Evolutionary conservation across 2,329 filamentous ascomycete species (phyloP), one percentile per base, ranked within the genome.

Genomic region (Phyllosticta citrichinensis): DNA sequence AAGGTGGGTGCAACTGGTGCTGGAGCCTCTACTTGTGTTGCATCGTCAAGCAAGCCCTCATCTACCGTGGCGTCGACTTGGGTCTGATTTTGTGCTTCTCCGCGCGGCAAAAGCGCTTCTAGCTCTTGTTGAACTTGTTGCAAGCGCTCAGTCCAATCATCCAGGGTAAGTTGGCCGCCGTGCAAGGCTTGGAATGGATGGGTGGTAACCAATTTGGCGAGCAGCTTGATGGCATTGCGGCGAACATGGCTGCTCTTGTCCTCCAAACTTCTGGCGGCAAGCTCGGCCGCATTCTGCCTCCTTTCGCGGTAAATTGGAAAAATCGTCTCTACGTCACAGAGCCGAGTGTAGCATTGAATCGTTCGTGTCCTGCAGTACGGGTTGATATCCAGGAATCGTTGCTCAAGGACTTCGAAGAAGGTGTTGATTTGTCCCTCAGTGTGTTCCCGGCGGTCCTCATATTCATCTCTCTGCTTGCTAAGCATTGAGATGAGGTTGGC

Each of bases 191-290:
- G 91, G 68, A 97, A 99, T 1, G 94, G 94, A 72, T 99, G 94
- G 0, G 92, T 97, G 64, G 92, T 91, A 67, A 99, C 90, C 6
- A 99, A 79, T 52, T 88, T 88, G 5, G 87, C 89, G 1, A 99
- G 81, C 6, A 99, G 78, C 74, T 96, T 97, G 72, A 99, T 94
- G 2, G 94, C 92, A 71, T 97, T 97, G 62, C 92, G 84, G 64
- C 94, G 84, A 33, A 99, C 94, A 68, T 97, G 96, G 75, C 94
- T 99, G 76, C 93, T 97, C 80, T 96, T 97, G 77, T 99, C 95
- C 73, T 97, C 90, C 2, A 99, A 80, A 73, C 93, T 97, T 67
- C 89, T 84, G 61, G 89, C 87, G 1, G 94, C 92, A 25, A 97
- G 79, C 71, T 97, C 91, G 1, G 93, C 89, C 3, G 88, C 93